Evolutionary conservation across 208 protist genomes (phyloP).

Genomic region (Acanthamoeba quina): DNA sequence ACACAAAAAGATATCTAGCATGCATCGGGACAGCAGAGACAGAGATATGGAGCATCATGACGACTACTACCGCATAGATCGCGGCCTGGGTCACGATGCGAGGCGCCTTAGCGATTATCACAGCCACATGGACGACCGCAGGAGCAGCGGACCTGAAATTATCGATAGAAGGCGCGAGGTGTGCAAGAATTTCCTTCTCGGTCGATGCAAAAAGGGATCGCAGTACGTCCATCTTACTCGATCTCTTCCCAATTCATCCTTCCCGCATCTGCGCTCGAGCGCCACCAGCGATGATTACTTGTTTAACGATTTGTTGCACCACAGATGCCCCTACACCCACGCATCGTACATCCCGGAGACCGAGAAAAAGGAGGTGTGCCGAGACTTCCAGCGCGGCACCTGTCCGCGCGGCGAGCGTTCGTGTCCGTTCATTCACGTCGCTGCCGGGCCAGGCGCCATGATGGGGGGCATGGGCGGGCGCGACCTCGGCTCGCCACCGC

Average conservation of each 20-base stretch:
- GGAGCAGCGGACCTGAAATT: conserved; percentile 19
- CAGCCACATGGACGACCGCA: conserved; percentile 8
- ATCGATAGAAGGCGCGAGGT: conserved; percentile 30
- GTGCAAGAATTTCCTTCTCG: conserved; percentile 38
- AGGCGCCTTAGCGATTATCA: neutral
- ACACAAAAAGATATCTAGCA: no score
- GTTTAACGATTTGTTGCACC: neutral
- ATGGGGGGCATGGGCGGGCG: neutral
- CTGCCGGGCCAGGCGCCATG: neutral
- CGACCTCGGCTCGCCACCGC: neutral
- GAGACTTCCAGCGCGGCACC: conserved; percentile 24
- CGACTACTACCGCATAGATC: neutral
- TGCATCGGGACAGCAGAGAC: neutral
- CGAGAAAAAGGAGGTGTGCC: conserved; percentile 34
- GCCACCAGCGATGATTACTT: no score
- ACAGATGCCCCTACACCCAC: conserved; percentile 31
- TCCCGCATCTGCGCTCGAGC: no score
- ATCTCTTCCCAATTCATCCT: neutral
- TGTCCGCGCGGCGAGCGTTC: conserved; percentile 41
- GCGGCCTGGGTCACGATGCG: neutral
- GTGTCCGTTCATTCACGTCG: conserved; percentile 35
- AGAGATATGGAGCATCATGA: neutral
- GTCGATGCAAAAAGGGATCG: conserved; percentile 37
- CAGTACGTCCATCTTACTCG: neutral
- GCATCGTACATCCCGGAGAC: conserved; percentile 20